Percentiles rank a stretch among this genome's conserved stretches.
Evolutionary conservation across 176 grass and related monocot genomes (phyloP).

Genomic region (Paspalum vaginatum): DNA sequence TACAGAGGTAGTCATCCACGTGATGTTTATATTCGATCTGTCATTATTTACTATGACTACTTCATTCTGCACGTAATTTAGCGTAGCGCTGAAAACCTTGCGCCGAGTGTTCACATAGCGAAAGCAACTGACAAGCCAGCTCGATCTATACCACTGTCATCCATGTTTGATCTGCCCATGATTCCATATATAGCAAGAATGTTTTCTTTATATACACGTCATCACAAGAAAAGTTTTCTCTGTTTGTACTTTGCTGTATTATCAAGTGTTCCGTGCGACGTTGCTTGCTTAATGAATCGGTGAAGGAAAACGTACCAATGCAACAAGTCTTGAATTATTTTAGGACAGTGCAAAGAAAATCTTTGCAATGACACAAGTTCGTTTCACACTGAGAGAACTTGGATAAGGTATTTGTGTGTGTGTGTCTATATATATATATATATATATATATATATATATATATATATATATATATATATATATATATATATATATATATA

Average conservation of each 20-base stretch:
- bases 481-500: too few relatives aligned
- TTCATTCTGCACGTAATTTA: neutral
- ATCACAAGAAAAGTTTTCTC: neutral
- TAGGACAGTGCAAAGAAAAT: neutral
- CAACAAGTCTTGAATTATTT: neutral
- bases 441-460: too few relatives aligned
- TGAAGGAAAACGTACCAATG: neutral
- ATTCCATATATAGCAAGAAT: neutral
- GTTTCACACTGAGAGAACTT: conserved; percentile 27
- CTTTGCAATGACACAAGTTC: neutral
- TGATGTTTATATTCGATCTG: neutral
- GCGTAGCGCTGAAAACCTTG: conserved; percentile 21
- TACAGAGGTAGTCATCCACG: neutral
- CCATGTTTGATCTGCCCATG: too few relatives aligned
- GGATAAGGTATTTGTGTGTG: neutral
- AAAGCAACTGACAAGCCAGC: conserved; percentile 20
- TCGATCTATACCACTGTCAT: neutral
- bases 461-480: too few relatives aligned
- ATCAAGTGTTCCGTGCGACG: neutral
- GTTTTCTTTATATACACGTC: neutral
- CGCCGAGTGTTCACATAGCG: conserved; percentile 27
- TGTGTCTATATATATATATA: too few relatives aligned
- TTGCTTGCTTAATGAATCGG: conserved; percentile 5
- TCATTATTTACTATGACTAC: neutral
- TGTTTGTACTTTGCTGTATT: neutral